These are phyloP conservation scores for Aristolochia contorta DNA, from an alignment of 164 flowering plant genomes.

Conservation along the genomic window DNA sequence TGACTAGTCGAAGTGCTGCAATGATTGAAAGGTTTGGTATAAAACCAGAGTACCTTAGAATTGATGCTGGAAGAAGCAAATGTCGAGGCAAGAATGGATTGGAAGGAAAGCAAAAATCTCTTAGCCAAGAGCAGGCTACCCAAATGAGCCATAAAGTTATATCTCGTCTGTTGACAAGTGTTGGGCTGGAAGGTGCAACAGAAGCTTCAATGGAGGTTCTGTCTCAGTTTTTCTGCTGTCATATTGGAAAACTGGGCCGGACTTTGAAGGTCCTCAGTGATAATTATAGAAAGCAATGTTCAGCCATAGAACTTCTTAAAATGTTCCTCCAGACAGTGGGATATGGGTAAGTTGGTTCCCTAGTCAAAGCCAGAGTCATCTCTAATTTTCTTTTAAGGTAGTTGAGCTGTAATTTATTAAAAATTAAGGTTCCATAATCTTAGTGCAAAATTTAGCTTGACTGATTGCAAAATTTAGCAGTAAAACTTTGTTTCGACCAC, in stretches of 20 bases:
- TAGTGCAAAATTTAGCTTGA: background rate
- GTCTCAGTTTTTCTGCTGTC: slow-evolving; percentile 64
- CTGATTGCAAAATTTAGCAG: too few relatives aligned
- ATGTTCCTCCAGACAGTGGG: slow-evolving; percentile 83
- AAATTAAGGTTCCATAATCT: background rate
- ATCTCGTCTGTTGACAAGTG: slow-evolving; percentile 39
- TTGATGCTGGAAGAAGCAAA: slow-evolving; percentile 51
- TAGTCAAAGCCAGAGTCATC: background rate
- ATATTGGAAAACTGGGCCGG: slow-evolving; percentile 64
- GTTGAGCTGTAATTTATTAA: background rate
- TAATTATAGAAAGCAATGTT: slow-evolving; percentile 84
- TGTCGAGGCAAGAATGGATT: slow-evolving; percentile 41
- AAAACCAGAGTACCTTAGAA: slow-evolving; percentile 56
- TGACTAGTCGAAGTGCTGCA: slow-evolving; percentile 54
- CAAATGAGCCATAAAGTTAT: slow-evolving; percentile 58
- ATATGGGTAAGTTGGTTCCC: slow-evolving; percentile 36
- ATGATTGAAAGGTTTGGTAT: slow-evolving; percentile 94
- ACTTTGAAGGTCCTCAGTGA: slow-evolving; percentile 77
- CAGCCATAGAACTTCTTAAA: slow-evolving; percentile 71
- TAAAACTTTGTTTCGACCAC: too few relatives aligned
- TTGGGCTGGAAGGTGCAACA: slow-evolving; percentile 75
- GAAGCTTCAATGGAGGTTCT: slow-evolving; percentile 66
- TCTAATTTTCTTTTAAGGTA: background rate
- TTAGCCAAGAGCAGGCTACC: slow-evolving; percentile 71
- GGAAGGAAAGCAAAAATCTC: slow-evolving; percentile 32